Percentiles rank a stretch among this genome's conserved stretches.
Conservation (phyloP, 345 rosid genomes). For the Arabidopsis suecica region DNA sequence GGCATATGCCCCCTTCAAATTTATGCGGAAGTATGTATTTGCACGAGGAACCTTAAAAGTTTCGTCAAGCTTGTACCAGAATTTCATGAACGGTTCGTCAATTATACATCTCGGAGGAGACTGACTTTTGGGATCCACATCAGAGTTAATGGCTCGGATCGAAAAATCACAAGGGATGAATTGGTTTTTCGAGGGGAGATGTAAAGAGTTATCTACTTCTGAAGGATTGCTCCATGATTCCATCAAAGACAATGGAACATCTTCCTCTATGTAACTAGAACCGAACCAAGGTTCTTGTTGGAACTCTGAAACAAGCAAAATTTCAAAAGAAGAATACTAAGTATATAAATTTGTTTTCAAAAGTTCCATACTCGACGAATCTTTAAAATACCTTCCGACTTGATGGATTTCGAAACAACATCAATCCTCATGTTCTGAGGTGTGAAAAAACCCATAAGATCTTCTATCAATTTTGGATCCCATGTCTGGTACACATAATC, state of each 20-base stretch:
- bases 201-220: slow-evolving; percentile 69
- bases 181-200: slow-evolving; percentile 78
- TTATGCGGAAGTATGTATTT: slow-evolving; percentile 80
- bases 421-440: slow-evolving; percentile 96
- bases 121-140: slow-evolving; percentile 41
- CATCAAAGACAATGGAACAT: slow-evolving; percentile 67
- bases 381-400: slow-evolving; percentile 61
- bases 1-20: slow-evolving; percentile 79
- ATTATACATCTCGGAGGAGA: slow-evolving; percentile 69
- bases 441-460: slow-evolving; percentile 67
- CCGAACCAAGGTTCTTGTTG: slow-evolving; percentile 92
- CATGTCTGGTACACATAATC: slow-evolving; percentile 77
- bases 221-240: slow-evolving; percentile 81
- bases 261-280: slow-evolving; percentile 72
- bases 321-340: slow-evolving; percentile 25
- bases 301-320: slow-evolving; percentile 57
- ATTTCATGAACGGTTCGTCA: slow-evolving; percentile 79
- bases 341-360: slow-evolving; percentile 18
- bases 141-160: slow-evolving; percentile 53
- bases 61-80: slow-evolving; percentile 94
- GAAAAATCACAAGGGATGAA: slow-evolving; percentile 91
- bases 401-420: slow-evolving; percentile 75
- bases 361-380: slow-evolving; percentile 1
- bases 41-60: slow-evolving; percentile 89
- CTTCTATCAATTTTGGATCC: slow-evolving; percentile 77